These are phyloP conservation scores for Paramecium octaurelia DNA, from an alignment of 73 alveolate genomes.

Conservation along the genomic window DNA sequence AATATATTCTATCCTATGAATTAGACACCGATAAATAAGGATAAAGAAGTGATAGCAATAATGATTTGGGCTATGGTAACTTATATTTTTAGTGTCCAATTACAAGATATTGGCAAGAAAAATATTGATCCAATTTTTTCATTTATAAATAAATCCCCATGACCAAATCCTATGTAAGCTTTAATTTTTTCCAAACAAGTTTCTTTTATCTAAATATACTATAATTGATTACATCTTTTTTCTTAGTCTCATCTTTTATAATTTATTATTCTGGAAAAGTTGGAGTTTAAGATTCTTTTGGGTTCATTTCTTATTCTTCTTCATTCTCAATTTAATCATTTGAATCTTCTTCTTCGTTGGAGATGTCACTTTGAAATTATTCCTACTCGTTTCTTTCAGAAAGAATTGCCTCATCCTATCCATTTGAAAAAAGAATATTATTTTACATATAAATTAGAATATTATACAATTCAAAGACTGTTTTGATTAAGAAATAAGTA, in stretches of 20 bases:
- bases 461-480: background rate
- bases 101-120: background rate
- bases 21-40: background rate
- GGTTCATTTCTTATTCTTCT: background rate
- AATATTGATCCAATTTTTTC: background rate
- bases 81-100: background rate
- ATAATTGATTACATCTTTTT: background rate
- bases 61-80: constrained; percentile 6
- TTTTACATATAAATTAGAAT: background rate
- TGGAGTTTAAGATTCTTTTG: background rate
- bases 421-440: background rate
- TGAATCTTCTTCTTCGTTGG: background rate
- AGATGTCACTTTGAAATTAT: background rate
- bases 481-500: no score
- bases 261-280: background rate
- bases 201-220: background rate
- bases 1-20: background rate
- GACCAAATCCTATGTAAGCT: constrained; percentile 41
- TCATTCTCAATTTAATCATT: background rate
- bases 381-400: constrained; percentile 20
- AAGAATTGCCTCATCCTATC: constrained; percentile 3
- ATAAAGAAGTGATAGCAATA: background rate
- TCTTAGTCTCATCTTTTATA: background rate
- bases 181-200: constrained; percentile 5
- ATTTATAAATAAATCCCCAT: background rate